Percentiles rank a stretch among this genome's conserved stretches.
Conservation (phyloP, 257 asterid species). For the Nicotiana attenuata region DNA sequence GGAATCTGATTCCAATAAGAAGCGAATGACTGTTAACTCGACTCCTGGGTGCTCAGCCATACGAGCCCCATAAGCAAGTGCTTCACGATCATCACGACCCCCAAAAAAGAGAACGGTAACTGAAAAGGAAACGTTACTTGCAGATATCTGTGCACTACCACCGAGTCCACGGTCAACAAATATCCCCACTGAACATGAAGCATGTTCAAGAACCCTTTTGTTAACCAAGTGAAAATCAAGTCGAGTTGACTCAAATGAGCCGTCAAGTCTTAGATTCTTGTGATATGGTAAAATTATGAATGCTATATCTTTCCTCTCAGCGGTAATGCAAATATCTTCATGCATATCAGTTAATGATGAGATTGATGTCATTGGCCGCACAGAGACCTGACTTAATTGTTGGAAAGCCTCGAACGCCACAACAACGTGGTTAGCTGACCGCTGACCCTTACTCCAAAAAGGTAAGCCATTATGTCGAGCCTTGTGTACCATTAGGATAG, state of each 20-base stretch:
- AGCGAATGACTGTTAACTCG: slow-evolving; percentile 24
- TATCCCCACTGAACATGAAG: slow-evolving; percentile 48
- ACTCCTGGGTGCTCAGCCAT: slow-evolving; percentile 69
- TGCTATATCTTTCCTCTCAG: slow-evolving; percentile 35
- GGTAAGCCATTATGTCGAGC: slow-evolving; percentile 46
- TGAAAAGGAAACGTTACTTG: slow-evolving; percentile 39
- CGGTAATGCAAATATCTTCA: slow-evolving; percentile 38
- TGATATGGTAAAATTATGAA: slow-evolving; percentile 47
- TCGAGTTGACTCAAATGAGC: slow-evolving; percentile 43
- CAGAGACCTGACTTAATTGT: slow-evolving; percentile 40
- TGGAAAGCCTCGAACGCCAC: slow-evolving; percentile 56
- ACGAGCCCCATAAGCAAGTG: slow-evolving; percentile 43
- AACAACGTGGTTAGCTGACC: slow-evolving; percentile 28
- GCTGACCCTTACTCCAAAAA: slow-evolving; percentile 32
- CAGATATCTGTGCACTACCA: slow-evolving; percentile 44
- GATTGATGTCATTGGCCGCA: slow-evolving; percentile 44
- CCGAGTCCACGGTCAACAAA: slow-evolving; percentile 62
- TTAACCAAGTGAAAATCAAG: slow-evolving; percentile 38
- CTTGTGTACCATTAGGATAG: slow-evolving; percentile 54
- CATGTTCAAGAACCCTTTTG: slow-evolving; percentile 36
- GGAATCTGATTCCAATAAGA: slow-evolving; percentile 20
- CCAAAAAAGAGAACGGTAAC: slow-evolving; percentile 46
- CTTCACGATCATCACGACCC: slow-evolving; percentile 55
- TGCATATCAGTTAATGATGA: slow-evolving; percentile 49
- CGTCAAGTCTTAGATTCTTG: slow-evolving; percentile 40